phyloP scores from a whole-genome alignment of 176 grass and related monocot species.

The Leersia perrieri region DNA sequence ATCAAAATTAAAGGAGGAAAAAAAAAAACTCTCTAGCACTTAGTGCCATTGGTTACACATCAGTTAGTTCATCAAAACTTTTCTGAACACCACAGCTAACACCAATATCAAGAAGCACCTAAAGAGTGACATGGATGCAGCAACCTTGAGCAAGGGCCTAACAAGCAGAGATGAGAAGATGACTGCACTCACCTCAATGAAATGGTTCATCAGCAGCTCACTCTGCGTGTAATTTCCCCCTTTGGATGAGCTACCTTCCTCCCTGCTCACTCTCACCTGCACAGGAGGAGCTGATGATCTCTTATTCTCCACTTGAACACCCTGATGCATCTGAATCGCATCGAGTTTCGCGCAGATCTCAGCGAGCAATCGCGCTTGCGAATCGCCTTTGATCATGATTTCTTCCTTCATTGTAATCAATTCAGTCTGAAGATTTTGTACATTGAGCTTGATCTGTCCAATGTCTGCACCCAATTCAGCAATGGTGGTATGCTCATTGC shows the following conservation, averaged over 20 bases:
- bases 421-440: constrained; percentile 26
- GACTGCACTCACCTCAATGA: constrained; percentile 44
- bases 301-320: neutral
- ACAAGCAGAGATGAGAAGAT: constrained; percentile 15
- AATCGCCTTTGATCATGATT: neutral
- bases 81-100: constrained; percentile 14
- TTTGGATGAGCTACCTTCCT: constrained; percentile 27
- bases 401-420: constrained; percentile 20
- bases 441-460: constrained; percentile 32
- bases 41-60: neutral
- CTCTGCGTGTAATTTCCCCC: neutral
- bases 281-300: neutral
- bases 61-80: neutral
- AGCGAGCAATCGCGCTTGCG: constrained; percentile 3
- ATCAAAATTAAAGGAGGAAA: neutral
- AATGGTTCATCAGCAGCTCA: constrained; percentile 43
- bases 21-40: neutral
- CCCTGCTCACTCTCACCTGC: neutral
- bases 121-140: constrained; percentile 35
- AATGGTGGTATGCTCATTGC: neutral
- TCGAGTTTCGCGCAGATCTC: constrained; percentile 34
- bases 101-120: constrained; percentile 31
- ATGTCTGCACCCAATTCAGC: constrained; percentile 24
- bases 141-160: constrained; percentile 27
- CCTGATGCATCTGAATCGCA: neutral